A percentile compares a stretch with the other conserved stretches of the same genome.
Evolutionary conservation across 129 eudicot genomes (phyloP).

Genomic region (Helianthus annuus): DNA sequence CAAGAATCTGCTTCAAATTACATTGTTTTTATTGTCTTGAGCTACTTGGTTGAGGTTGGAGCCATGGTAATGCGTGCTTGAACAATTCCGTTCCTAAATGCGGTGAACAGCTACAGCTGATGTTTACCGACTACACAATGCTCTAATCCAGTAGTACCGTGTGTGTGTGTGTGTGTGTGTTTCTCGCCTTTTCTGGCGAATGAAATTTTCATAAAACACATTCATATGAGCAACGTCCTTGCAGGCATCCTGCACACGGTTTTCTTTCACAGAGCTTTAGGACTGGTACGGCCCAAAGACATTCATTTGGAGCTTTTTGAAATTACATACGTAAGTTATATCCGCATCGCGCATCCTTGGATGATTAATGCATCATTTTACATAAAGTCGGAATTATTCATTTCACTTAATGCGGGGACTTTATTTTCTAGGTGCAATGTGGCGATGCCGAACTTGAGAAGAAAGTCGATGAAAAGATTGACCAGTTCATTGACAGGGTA

Average conservation of each 20-base stretch:
- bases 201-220: too few species aligned
- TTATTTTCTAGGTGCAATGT: constrained; percentile 72
- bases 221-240: constrained; percentile 26
- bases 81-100: not conserved
- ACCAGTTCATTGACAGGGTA: constrained; percentile 82
- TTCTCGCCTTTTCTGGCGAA: not conserved
- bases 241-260: constrained; percentile 92
- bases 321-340: constrained; percentile 83
- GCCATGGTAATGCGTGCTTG: constrained; percentile 8
- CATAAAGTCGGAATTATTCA: not conserved
- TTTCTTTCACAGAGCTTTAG: constrained; percentile 94
- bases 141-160: not conserved
- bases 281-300: constrained; percentile 95
- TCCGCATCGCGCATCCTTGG: not conserved
- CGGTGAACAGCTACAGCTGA: not conserved
- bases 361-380: not conserved
- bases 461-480: constrained; percentile 94
- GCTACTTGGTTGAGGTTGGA: not conserved
- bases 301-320: constrained; percentile 90
- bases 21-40: too few species aligned
- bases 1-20: too few species aligned
- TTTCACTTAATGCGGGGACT: not conserved
- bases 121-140: not conserved
- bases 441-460: constrained; percentile 84
- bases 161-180: not conserved